A percentile compares a stretch with the other conserved stretches of the same genome.
These are phyloP conservation scores for Phytophthora fragariaefolia DNA, from an alignment of 352 stramenopile genomes.

Conservation along the genomic window DNA sequence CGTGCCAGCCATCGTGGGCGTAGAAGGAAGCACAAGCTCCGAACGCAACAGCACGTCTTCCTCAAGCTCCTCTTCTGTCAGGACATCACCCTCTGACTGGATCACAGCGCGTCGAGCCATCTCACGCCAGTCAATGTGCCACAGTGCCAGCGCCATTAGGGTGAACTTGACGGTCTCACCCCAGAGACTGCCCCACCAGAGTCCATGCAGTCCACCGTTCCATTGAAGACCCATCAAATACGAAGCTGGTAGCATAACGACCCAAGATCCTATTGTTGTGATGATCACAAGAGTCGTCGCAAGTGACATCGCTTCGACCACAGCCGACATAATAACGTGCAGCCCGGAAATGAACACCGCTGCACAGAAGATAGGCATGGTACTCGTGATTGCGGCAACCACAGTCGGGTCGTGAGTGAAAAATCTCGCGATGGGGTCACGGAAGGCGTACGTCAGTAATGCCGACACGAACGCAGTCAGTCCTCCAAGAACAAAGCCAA, in stretches of 20 bases:
- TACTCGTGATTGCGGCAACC: constrained; percentile 52
- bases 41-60: constrained; percentile 68
- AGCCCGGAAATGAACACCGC: constrained; percentile 78
- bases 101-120: constrained; percentile 72
- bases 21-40: constrained; percentile 64
- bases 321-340: constrained; percentile 78
- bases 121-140: constrained; percentile 71
- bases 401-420: constrained; percentile 76
- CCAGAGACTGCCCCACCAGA: constrained; percentile 80
- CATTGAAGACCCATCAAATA: constrained; percentile 66
- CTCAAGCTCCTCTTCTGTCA: constrained; percentile 51
- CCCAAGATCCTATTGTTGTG: constrained; percentile 72
- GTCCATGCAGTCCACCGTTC: constrained; percentile 55
- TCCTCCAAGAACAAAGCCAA: constrained; percentile 73
- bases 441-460: constrained; percentile 56
- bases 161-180: constrained; percentile 80
- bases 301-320: constrained; percentile 84
- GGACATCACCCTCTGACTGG: constrained; percentile 62
- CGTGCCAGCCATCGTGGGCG: constrained; percentile 62
- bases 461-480: constrained; percentile 62
- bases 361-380: constrained; percentile 73
- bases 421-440: constrained; percentile 52
- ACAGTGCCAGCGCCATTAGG: constrained; percentile 62
- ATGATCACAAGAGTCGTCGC: constrained; percentile 75
- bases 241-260: constrained; percentile 70